phyloP scores from a whole-genome alignment of 1,284 basidiomycete genomes.

The Coniferiporia sulphurascens region DNA sequence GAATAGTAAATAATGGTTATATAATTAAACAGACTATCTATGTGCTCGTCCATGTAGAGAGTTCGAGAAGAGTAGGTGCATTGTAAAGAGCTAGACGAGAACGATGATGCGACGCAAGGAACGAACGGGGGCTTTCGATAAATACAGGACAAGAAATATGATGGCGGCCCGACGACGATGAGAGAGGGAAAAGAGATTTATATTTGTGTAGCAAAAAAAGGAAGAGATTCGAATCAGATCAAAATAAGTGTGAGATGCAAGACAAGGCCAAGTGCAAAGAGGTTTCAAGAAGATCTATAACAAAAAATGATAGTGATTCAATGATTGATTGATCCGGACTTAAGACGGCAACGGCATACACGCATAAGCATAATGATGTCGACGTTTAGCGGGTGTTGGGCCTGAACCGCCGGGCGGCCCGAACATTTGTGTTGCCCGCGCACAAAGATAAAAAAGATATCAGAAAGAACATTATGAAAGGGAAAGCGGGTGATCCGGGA shows the following conservation, averaged over 20 bases:
- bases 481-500: neutral
- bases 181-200: neutral
- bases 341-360: neutral
- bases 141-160: neutral
- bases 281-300: neutral
- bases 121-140: neutral
- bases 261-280: neutral
- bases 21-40: neutral
- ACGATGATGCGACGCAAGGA: neutral
- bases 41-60: neutral
- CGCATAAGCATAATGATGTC: neutral
- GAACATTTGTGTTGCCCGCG: neutral
- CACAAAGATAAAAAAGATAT: neutral
- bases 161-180: neutral
- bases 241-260: neutral
- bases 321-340: neutral
- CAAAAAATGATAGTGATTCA: neutral
- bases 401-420: neutral
- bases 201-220: neutral
- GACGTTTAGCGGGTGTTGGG: neutral
- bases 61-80: neutral
- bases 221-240: neutral
- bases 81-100: neutral
- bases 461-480: neutral
- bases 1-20: neutral